A percentile compares a stretch with the other conserved stretches of the same genome.
Evolutionary conservation across 2,329 filamentous ascomycete genomes (phyloP).

Genomic region (Chaetomium strumarium): DNA sequence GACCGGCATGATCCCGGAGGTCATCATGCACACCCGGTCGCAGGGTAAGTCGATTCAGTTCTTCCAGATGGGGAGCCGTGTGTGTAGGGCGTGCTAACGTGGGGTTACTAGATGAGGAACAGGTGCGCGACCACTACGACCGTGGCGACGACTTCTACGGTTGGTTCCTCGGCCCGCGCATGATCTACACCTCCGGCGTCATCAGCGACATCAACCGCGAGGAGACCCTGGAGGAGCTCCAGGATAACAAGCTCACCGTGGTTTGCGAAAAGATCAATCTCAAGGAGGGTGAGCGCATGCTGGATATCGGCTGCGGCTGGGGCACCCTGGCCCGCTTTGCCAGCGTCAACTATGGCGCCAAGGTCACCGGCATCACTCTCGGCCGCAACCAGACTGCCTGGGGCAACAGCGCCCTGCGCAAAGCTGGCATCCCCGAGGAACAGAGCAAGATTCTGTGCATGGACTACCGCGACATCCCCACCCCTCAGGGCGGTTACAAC

Average conservation of each 20-base stretch:
- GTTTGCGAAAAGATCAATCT: conserved; percentile 95
- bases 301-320: conserved; percentile 98
- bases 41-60: conserved; percentile 53
- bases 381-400: conserved; percentile 94
- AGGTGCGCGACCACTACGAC: conserved; percentile 97
- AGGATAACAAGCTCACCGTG: conserved; percentile 93
- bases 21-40: conserved; percentile 86
- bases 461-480: conserved; percentile 93
- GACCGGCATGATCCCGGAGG: conserved; percentile 79
- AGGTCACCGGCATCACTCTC: conserved; percentile 82
- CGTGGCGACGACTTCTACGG: conserved; percentile 96
- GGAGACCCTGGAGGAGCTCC: conserved; percentile 87
- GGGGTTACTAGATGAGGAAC: conserved; percentile 81
- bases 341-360: conserved; percentile 81
- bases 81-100: not conserved
- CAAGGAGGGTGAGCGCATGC: conserved; percentile 71
- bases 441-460: conserved; percentile 92
- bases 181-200: conserved; percentile 97
- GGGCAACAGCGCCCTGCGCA: conserved; percentile 86
- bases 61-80: not conserved
- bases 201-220: conserved; percentile 83
- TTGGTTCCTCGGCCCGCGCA: conserved; percentile 96
- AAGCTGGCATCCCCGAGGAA: conserved; percentile 72
- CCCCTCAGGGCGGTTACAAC: conserved; percentile 72
- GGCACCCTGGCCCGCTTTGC: conserved; percentile 93